Base-by-base conservation (phyloP, 805 yeast species). In the Kluyveromyces aestuarii region DNA sequence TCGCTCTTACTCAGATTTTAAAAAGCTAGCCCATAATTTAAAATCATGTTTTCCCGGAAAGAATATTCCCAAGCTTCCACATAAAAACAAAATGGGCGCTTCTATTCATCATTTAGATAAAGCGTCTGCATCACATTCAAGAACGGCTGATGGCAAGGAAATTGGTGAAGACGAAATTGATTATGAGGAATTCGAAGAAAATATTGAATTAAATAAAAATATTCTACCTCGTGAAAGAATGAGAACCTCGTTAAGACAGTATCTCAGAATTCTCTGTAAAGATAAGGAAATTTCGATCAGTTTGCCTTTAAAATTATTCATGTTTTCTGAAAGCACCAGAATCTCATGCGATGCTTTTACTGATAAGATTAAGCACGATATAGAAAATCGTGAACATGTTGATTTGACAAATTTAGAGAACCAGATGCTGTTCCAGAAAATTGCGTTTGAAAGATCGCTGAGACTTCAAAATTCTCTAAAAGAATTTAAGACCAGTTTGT, bases 191-290 rank as follows among this genome's bases (percentile, higher is more conserved):
- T 57, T 56, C 44, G 56, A 61, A 25, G 66, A 61, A 44, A 62
- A 60, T 9, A 21, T 48, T 7, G 62, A 57, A 17, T 41, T 52
- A 1, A 30, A 30, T 13, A 55, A 51, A 19, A 54, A 55, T 17
- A 63, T 60, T 37, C 70, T 86, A 30, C 77, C 81, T 2, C 74
- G 95, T 27, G 98, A 91, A 62, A 82, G 80, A 54, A 75, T 87
- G 55, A 71, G 98, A 40, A 72, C 88, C 9, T 78, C 95, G 0
- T 71, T 91, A 41, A 72, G 97, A 43, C 86, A 88, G 0, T 91
- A 86, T 58, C 59, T 91, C 44, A 70, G 74, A 27, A 63, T 73
- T 1, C 64, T 90, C 16, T 58, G 77, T 9, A 68, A 74, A 35
- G 75, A 78, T 41, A 72, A 78, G 6, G 82, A 79, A 42, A 73